These are phyloP conservation scores for Suillus subalutaceus DNA, from an alignment of 768 basidiomycete genomes.

Conservation along the genomic window DNA sequence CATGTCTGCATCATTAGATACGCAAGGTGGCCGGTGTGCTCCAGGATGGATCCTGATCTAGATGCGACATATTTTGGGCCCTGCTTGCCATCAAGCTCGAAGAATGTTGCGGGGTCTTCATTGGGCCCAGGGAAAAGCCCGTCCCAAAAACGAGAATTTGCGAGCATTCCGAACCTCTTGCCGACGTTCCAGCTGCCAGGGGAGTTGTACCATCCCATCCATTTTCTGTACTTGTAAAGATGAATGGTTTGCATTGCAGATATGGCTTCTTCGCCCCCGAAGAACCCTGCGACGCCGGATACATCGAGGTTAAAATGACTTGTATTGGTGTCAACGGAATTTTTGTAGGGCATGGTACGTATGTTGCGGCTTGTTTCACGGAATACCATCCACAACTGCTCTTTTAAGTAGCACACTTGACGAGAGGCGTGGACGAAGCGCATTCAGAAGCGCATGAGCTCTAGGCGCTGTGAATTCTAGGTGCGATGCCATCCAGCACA, in stretches of 20 bases:
- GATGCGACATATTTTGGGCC: conserved; percentile 31
- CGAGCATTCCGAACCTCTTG: conserved; percentile 30
- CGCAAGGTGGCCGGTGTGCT: conserved; percentile 32
- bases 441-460: not conserved
- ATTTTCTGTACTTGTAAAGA: conserved; percentile 29
- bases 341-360: conserved; percentile 13
- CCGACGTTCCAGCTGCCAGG: conserved; percentile 35
- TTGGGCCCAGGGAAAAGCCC: conserved; percentile 26
- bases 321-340: conserved; percentile 18
- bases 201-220: conserved; percentile 39
- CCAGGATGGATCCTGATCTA: conserved; percentile 30
- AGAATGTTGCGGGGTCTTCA: conserved; percentile 23
- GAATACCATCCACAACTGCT: not conserved
- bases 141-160: conserved; percentile 28
- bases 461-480: not conserved
- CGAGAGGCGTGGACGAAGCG: not conserved
- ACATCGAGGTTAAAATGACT: conserved; percentile 26
- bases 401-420: not conserved
- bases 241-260: conserved; percentile 34
- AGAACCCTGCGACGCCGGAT: conserved; percentile 36
- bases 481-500: not conserved
- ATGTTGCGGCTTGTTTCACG: not conserved
- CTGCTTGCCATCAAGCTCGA: conserved; percentile 26
- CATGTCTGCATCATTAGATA: conserved; percentile 26
- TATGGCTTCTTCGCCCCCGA: conserved; percentile 37